Evolutionary conservation across 768 basidiomycete species (phyloP).

Genomic region (Hortiboletus campestris): DNA sequence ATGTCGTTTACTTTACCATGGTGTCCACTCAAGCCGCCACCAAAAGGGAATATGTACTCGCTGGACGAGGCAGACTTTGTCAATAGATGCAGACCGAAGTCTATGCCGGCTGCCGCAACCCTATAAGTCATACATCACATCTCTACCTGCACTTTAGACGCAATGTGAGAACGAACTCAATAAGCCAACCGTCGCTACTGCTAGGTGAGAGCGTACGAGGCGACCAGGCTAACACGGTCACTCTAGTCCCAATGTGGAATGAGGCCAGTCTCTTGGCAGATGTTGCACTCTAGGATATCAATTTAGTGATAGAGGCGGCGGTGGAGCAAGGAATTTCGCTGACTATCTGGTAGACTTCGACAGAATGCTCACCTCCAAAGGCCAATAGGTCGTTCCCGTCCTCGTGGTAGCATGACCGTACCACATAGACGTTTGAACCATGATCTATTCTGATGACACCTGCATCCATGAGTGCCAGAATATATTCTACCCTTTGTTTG

Average conservation of each 20-base stretch:
- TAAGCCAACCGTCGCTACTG: conserved; percentile 59
- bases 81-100: conserved; percentile 71
- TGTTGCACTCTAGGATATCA: conserved; percentile 37
- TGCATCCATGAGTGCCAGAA: conserved; percentile 39
- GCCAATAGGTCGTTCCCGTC: conserved; percentile 70
- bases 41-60: conserved; percentile 66
- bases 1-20: conserved; percentile 77
- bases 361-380: conserved; percentile 68
- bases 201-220: conserved; percentile 66
- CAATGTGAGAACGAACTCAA: conserved; percentile 54
- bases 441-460: conserved; percentile 53
- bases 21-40: conserved; percentile 78
- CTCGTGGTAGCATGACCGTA: conserved; percentile 61
- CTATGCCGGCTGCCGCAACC: conserved; percentile 62
- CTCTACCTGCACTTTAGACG: background rate
- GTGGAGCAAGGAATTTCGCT: conserved; percentile 26
- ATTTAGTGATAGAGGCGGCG: conserved; percentile 6
- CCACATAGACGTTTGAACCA: conserved; percentile 55
- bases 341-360: conserved; percentile 67
- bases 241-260: conserved; percentile 68
- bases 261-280: conserved; percentile 56
- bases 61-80: conserved; percentile 48
- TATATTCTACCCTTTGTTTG: background rate
- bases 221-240: conserved; percentile 81
- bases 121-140: conserved; percentile 37